Conservation (phyloP, 768 basidiomycete genomes). For the Psilocybe cubensis region DNA sequence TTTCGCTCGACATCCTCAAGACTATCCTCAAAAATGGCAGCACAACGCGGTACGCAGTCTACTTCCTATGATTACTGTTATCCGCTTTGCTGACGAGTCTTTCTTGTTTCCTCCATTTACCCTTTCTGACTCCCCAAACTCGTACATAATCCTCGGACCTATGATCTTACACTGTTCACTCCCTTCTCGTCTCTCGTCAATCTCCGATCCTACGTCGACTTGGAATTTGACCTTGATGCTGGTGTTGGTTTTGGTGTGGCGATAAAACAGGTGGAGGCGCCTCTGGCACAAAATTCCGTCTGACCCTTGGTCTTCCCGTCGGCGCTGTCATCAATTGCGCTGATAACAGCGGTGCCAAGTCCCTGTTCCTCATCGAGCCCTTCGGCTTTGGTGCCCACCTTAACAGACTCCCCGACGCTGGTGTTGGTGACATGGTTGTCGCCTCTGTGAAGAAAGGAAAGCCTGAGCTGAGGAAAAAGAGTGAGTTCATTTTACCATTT, state of each 20-base stretch:
- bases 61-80: constrained; percentile 1
- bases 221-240: no score
- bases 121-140: neutral
- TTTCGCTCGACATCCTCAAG: constrained; percentile 31
- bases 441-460: constrained; percentile 99
- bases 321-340: constrained; percentile 97
- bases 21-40: constrained; percentile 37
- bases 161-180: neutral
- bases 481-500: constrained; percentile 50
- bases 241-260: no score
- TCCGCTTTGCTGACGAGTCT: constrained; percentile 9
- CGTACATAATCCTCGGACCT: neutral
- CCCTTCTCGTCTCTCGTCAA: neutral
- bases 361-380: constrained; percentile 92
- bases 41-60: constrained; percentile 29
- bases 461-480: constrained; percentile 99
- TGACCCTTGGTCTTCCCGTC: constrained; percentile 93
- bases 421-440: constrained; percentile 94
- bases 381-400: constrained; percentile 95
- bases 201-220: neutral
- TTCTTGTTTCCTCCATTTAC: neutral
- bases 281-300: constrained; percentile 94
- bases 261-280: constrained; percentile 58
- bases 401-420: constrained; percentile 96
- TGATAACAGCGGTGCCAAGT: constrained; percentile 99